These are phyloP conservation scores for Castanea mollissima DNA, from an alignment of 306 rosid genomes.

Conservation along the genomic window DNA sequence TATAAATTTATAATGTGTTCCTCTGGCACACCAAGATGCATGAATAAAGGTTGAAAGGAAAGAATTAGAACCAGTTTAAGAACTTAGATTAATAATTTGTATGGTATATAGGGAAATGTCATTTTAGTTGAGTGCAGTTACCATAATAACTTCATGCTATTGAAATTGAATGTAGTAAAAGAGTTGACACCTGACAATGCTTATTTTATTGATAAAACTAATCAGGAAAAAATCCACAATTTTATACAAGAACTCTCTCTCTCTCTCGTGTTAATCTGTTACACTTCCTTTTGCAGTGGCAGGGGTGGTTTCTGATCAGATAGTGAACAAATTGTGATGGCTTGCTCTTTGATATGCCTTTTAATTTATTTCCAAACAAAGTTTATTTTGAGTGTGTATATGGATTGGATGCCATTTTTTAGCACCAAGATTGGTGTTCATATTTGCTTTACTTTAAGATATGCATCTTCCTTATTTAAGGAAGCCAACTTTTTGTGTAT, in stretches of 20 bases:
- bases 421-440: not conserved
- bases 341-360: constrained; percentile 15
- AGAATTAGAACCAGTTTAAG: not conserved
- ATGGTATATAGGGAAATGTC: too few relatives aligned
- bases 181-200: not conserved
- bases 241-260: not conserved
- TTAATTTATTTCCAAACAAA: constrained; percentile 5
- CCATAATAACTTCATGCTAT: not conserved
- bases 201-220: not conserved
- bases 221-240: not conserved
- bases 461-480: not conserved
- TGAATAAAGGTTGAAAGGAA: too few relatives aligned
- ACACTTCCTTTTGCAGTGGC: too few relatives aligned
- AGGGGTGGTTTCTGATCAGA: not conserved
- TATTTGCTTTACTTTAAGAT: not conserved
- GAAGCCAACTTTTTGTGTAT: not conserved
- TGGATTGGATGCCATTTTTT: not conserved
- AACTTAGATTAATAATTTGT: too few relatives aligned
- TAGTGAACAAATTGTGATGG: not conserved
- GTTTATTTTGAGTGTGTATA: not conserved
- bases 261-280: not conserved
- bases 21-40: not conserved
- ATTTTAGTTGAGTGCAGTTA: not conserved
- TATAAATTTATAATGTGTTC: not conserved
- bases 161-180: not conserved